Conservation (phyloP, 2,329 filamentous ascomycete species). For the Colletotrichum sansevieriae region DNA sequence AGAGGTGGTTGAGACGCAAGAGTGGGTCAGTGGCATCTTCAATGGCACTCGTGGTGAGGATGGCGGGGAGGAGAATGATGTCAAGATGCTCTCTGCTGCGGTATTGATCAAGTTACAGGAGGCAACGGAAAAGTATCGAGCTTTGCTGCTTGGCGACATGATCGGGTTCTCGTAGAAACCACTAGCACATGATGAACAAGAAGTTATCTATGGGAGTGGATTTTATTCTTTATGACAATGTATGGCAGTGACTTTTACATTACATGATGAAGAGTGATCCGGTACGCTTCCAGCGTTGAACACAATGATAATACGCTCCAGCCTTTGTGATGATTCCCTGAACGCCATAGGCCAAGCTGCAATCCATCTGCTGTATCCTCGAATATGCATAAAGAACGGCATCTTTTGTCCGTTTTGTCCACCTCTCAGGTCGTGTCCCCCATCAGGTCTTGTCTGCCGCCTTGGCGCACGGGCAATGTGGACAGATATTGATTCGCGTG, state of each 20-base stretch:
- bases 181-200: not conserved
- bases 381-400: not conserved
- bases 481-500: constrained; percentile 60
- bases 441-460: constrained; percentile 44
- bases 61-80: constrained; percentile 78
- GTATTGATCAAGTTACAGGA: constrained; percentile 84
- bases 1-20: constrained; percentile 86
- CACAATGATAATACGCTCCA: not conserved
- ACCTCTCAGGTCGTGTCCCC: constrained; percentile 15
- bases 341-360: constrained; percentile 11
- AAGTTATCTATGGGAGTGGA: constrained; percentile 9
- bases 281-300: constrained; percentile 16
- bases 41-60: constrained; percentile 66
- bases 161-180: constrained; percentile 50
- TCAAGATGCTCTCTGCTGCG: constrained; percentile 83
- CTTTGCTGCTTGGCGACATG: constrained; percentile 79
- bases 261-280: not conserved
- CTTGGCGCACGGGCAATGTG: constrained; percentile 53
- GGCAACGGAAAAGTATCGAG: constrained; percentile 84
- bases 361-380: not conserved
- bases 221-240: constrained; percentile 2
- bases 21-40: constrained; percentile 87
- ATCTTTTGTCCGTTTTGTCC: not conserved
- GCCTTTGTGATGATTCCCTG: not conserved
- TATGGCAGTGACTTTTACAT: constrained; percentile 6